phyloP scores from a whole-genome alignment of 768 basidiomycete genomes.

The Termitomyces sp. region DNA sequence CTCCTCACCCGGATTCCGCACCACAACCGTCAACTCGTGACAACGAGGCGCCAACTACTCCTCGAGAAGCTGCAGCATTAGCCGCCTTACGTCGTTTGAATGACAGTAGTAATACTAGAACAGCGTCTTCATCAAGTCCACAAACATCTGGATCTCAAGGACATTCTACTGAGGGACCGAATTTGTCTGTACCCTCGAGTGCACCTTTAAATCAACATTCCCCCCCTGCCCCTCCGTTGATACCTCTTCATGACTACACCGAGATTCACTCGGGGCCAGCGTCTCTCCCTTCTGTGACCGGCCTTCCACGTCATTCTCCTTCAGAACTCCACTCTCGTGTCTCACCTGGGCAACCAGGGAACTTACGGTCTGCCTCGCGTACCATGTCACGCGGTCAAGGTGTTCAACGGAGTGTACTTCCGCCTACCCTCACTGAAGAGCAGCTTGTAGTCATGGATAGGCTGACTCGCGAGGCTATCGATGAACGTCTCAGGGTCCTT shows the following conservation, averaged over 20 bases:
- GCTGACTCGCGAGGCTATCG: slow-evolving; percentile 75
- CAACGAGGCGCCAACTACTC: slow-evolving; percentile 11
- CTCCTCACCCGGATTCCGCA: background rate
- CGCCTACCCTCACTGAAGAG: slow-evolving; percentile 47
- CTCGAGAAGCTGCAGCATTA: slow-evolving; percentile 50
- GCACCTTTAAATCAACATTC: slow-evolving; percentile 5
- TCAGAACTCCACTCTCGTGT: slow-evolving; percentile 1
- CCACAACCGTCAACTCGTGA: slow-evolving; percentile 5
- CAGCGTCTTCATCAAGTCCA: slow-evolving; percentile 5
- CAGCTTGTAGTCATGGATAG: slow-evolving; percentile 63
- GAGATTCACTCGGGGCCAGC: slow-evolving; percentile 1
- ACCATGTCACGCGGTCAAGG: background rate
- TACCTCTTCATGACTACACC: slow-evolving; percentile 26
- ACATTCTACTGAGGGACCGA: background rate
- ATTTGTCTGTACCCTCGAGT: background rate
- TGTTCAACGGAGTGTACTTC: slow-evolving; percentile 23
- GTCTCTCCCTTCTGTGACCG: background rate
- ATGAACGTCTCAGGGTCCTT: slow-evolving; percentile 75
- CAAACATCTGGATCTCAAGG: background rate
- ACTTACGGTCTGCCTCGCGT: slow-evolving; percentile 2
- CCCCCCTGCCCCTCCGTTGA: slow-evolving; percentile 20
- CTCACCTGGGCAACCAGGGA: background rate
- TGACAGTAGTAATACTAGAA: slow-evolving; percentile 4
- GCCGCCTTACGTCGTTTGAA: slow-evolving; percentile 58
- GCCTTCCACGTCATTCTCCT: background rate